Percentiles rank a stretch among this genome's conserved stretches.
These are phyloP conservation scores for Flueggea neowawraea DNA, from an alignment of 441 rosid species.

Conservation along the genomic window DNA sequence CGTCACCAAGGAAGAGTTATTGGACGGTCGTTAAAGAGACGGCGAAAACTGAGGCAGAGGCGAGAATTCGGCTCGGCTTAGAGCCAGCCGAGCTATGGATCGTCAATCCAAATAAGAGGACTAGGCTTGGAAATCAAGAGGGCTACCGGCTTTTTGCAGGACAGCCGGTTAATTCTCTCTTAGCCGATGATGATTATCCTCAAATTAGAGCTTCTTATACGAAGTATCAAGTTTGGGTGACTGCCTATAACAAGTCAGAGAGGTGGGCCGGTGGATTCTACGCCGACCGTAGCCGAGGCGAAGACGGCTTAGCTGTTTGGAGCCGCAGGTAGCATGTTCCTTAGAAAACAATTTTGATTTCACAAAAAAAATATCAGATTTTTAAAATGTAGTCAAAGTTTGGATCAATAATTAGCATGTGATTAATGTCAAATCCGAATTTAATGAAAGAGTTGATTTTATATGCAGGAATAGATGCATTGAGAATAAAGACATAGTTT, in stretches of 20 bases:
- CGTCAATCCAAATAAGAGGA: constrained; percentile 55
- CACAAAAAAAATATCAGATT: no score
- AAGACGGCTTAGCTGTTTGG: constrained; percentile 77
- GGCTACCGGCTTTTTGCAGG: constrained; percentile 72
- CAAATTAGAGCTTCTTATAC: constrained; percentile 62
- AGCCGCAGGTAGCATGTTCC: constrained; percentile 39
- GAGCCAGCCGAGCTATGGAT: constrained; percentile 51
- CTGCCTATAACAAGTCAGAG: constrained; percentile 79
- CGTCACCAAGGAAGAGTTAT: constrained; percentile 57
- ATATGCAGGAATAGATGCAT: constrained; percentile 57
- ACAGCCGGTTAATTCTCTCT: constrained; percentile 44
- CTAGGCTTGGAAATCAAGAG: constrained; percentile 57
- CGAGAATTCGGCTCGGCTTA: constrained; percentile 46
- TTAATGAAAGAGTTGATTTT: no score
- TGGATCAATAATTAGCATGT: no score
- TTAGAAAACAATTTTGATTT: background rate
- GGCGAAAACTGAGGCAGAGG: constrained; percentile 62
- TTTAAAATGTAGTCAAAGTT: no score
- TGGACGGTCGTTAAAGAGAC: constrained; percentile 65
- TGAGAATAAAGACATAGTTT: constrained; percentile 67
- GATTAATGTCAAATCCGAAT: no score
- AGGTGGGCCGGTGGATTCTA: constrained; percentile 86
- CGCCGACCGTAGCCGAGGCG: constrained; percentile 68
- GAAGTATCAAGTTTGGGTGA: constrained; percentile 70
- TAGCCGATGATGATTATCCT: constrained; percentile 62